Conservation (phyloP, 1,284 basidiomycete species). For the Cutaneotrichosporon dermatis region DNA sequence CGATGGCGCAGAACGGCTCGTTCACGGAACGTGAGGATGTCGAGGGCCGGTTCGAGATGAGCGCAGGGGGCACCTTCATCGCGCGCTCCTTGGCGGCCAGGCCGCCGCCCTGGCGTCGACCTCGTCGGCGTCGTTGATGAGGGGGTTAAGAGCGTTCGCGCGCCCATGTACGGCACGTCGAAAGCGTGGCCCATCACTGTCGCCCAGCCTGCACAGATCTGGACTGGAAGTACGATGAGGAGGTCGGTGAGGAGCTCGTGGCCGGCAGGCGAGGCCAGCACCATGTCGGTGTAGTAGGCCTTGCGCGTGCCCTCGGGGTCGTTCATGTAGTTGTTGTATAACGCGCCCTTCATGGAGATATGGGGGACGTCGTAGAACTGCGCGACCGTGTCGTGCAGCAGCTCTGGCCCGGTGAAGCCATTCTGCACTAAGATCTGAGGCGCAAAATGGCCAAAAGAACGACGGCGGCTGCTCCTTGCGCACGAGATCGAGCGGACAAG, state of each 20-base stretch:
- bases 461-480: constrained; percentile 81
- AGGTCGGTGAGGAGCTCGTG: constrained; percentile 81
- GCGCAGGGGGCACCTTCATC: constrained; percentile 58
- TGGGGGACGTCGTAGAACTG: constrained; percentile 95
- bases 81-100: constrained; percentile 42
- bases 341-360: constrained; percentile 66
- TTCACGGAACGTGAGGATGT: constrained; percentile 65
- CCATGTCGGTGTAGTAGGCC: constrained; percentile 69
- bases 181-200: constrained; percentile 62
- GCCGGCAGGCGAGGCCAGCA: constrained; percentile 70
- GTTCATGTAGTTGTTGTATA: constrained; percentile 75
- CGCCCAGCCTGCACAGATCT: constrained; percentile 80
- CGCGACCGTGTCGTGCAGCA: constrained; percentile 78
- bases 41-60: constrained; percentile 67
- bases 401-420: constrained; percentile 81
- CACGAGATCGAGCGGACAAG: constrained; percentile 82
- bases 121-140: constrained; percentile 20
- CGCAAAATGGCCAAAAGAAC: constrained; percentile 82
- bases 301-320: constrained; percentile 64
- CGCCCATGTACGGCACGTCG: constrained; percentile 56
- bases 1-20: constrained; percentile 79
- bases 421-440: constrained; percentile 71
- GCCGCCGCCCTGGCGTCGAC: constrained; percentile 15
- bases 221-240: constrained; percentile 80
- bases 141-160: neutral